These are phyloP conservation scores for Alternaria sp. DNA, from an alignment of 2,329 filamentous ascomycete species.

Conservation along the genomic window DNA sequence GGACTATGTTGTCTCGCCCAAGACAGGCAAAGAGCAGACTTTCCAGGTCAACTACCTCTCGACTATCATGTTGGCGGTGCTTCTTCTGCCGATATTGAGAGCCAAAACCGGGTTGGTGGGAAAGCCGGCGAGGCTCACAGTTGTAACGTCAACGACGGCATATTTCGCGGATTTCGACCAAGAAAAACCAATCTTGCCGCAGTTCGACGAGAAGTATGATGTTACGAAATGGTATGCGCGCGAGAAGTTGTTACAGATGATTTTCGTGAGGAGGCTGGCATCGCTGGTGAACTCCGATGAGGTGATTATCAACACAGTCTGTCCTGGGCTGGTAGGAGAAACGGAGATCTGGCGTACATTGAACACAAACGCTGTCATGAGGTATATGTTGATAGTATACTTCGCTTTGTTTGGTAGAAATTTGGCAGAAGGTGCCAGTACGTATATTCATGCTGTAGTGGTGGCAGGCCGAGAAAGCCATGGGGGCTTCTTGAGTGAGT, in stretches of 20 bases:
- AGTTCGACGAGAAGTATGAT: constrained; percentile 4
- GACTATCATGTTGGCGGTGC: constrained; percentile 58
- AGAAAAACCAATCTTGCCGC: background rate
- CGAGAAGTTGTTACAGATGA: constrained; percentile 24
- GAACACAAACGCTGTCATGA: background rate
- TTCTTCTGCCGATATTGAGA: constrained; percentile 50
- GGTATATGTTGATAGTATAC: constrained; percentile 25
- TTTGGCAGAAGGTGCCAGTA: constrained; percentile 52
- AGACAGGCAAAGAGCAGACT: constrained; percentile 43
- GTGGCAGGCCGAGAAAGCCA: constrained; percentile 59
- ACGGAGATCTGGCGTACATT: constrained; percentile 4
- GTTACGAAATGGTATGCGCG: constrained; percentile 23
- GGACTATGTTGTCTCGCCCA: constrained; percentile 3
- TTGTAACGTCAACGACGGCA: constrained; percentile 3
- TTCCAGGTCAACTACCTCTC: constrained; percentile 64
- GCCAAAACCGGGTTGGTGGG: constrained; percentile 4
- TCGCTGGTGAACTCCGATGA: constrained; percentile 22
- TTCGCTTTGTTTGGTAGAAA: constrained; percentile 38
- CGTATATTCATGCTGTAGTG: constrained; percentile 56
- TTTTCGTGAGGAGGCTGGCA: constrained; percentile 24
- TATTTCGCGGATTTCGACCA: background rate
- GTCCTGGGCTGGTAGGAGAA: constrained; percentile 47
- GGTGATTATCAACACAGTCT: constrained; percentile 54
- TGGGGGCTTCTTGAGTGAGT: constrained; percentile 59
- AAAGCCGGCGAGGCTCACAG: background rate